Percentiles rank a stretch among this genome's conserved stretches.
Conservation (phyloP, 129 eudicot genomes). For the Pittosporum tobira region DNA sequence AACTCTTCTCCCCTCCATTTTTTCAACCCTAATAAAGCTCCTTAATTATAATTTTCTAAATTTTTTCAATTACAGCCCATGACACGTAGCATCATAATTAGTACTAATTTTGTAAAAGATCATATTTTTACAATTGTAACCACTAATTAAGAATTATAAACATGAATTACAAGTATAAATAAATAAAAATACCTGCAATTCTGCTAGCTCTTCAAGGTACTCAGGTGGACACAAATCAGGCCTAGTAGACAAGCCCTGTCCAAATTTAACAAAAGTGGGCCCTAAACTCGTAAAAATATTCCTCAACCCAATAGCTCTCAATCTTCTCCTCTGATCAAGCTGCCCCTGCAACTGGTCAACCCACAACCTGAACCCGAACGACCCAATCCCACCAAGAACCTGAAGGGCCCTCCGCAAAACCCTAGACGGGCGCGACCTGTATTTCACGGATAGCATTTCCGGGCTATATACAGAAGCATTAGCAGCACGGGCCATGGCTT, state of each 20-base stretch:
- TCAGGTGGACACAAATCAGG: slow-evolving; percentile 92
- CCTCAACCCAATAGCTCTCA: slow-evolving; percentile 63
- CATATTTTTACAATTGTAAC: no score
- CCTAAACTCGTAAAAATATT: slow-evolving; percentile 66
- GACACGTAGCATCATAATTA: no score
- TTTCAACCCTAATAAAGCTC: no score
- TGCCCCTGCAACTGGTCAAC: slow-evolving; percentile 59
- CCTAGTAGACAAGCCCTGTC: slow-evolving; percentile 92
- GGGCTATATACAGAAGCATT: slow-evolving; percentile 70
- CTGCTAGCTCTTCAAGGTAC: slow-evolving; percentile 87
- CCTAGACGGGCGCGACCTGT: slow-evolving; percentile 72
- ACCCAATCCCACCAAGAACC: slow-evolving; percentile 58
- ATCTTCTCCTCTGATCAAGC: slow-evolving; percentile 47
- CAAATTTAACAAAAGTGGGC: slow-evolving; percentile 92
- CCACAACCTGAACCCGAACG: slow-evolving; percentile 66
- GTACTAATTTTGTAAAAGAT: no score
- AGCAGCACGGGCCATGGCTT: slow-evolving; percentile 73
- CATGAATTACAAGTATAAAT: background rate
- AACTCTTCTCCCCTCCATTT: no score
- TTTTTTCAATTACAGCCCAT: no score
- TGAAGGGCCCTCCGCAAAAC: slow-evolving; percentile 52
- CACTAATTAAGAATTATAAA: background rate
- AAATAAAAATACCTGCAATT: slow-evolving; percentile 52
- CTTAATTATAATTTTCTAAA: no score
- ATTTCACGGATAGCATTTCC: slow-evolving; percentile 46